Conservation (phyloP, 2,329 filamentous ascomycete species). For the Colletotrichum sublineola region DNA sequence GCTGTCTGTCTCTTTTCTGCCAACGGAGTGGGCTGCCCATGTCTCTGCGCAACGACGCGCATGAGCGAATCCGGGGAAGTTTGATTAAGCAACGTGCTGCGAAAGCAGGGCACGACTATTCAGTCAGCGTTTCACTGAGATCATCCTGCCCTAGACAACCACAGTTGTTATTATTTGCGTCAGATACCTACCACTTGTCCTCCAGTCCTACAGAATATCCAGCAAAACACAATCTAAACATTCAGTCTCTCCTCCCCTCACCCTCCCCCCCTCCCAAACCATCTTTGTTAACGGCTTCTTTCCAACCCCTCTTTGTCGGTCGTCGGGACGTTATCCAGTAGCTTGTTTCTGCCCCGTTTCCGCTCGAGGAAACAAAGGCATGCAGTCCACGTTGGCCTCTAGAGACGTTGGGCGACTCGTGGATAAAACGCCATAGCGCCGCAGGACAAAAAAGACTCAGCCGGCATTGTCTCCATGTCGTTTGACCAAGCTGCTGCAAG, state of each 20-base stretch:
- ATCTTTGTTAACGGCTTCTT: constrained; percentile 11
- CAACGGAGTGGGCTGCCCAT: neutral
- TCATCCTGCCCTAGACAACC: constrained; percentile 24
- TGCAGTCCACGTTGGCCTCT: constrained; percentile 1
- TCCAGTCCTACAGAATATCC: neutral
- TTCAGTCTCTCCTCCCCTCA: neutral
- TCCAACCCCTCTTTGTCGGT: constrained; percentile 26
- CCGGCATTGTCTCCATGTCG: constrained; percentile 2
- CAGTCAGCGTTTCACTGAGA: constrained; percentile 21
- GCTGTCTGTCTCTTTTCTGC: neutral
- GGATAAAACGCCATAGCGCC: constrained; percentile 3
- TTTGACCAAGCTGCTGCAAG: neutral
- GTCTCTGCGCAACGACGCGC: constrained; percentile 34
- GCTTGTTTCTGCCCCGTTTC: neutral
- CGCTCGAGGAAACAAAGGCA: constrained; percentile 27
- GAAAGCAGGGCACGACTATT: constrained; percentile 29
- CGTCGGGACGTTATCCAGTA: constrained; percentile 23
- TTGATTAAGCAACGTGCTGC: constrained; percentile 16
- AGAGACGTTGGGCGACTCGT: constrained; percentile 20
- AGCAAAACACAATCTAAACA: constrained; percentile 3
- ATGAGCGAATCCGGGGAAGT: constrained; percentile 37
- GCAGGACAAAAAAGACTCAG: constrained; percentile 12
- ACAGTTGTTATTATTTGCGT: constrained; percentile 20
- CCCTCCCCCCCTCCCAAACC: neutral
- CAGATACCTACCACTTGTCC: neutral